Percentiles rank a stretch among this genome's conserved stretches.
phyloP scores from a whole-genome alignment of 78 protist genomes.

The Chrysochromulina parva region DNA sequence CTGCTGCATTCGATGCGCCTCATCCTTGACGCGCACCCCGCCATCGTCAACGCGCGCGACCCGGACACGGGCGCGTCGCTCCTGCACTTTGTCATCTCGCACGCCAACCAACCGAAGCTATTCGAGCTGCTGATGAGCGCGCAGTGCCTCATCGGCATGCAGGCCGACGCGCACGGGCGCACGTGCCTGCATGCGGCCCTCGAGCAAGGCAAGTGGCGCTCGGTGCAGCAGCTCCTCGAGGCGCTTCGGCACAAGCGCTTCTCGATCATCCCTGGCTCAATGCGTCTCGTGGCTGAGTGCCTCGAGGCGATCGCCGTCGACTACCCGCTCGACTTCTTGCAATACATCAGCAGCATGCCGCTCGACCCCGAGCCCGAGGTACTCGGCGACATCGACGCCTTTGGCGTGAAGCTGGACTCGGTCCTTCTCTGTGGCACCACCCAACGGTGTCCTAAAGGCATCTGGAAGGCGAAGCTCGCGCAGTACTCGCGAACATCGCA shows the following conservation, averaged over 20 bases:
- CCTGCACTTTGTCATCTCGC: not conserved
- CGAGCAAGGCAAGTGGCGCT: not conserved
- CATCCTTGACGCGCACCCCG: not conserved
- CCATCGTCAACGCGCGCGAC: not conserved
- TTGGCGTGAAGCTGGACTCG: not conserved
- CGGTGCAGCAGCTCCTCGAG: not conserved
- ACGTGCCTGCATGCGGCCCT: not conserved
- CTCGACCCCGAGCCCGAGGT: constrained; percentile 5
- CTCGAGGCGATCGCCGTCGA: not conserved
- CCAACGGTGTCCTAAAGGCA: not conserved
- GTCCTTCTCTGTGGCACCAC: not conserved
- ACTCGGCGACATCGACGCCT: not conserved
- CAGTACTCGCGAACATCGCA: too few relatives aligned
- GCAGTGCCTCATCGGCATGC: not conserved
- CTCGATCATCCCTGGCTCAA: not conserved
- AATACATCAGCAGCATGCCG: not conserved
- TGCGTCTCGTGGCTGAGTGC: not conserved
- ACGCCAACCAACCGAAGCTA: not conserved
- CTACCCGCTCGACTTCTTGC: not conserved
- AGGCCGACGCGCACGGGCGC: not conserved
- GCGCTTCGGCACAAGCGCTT: not conserved
- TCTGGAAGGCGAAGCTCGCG: not conserved
- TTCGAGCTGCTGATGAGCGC: not conserved
- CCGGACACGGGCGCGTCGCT: not conserved
- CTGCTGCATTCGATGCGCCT: not conserved